These are phyloP conservation scores for Globisporangium splendens DNA, from an alignment of 352 stramenopile species.

Conservation along the genomic window DNA sequence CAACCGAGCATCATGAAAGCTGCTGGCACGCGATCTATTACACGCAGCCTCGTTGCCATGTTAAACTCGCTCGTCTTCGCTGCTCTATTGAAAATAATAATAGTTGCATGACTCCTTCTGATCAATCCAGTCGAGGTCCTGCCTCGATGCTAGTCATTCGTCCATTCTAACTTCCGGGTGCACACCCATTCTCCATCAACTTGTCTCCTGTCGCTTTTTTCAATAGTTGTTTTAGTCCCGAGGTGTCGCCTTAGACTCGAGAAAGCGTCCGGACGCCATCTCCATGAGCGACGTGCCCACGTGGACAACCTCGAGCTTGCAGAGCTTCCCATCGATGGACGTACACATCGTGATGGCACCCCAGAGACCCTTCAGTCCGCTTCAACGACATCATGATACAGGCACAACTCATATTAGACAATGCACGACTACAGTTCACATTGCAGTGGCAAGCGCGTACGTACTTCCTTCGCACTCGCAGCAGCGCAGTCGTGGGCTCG, in stretches of 20 bases:
- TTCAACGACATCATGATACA: conserved; percentile 1
- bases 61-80: too few species aligned
- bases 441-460: not conserved
- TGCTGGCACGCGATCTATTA: too few species aligned
- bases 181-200: too few species aligned
- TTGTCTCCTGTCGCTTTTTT: too few species aligned
- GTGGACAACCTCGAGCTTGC: conserved; percentile 22
- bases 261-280: conserved; percentile 48
- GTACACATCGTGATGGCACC: conserved; percentile 77
- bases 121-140: too few species aligned
- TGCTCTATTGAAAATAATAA: too few species aligned
- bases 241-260: conserved; percentile 12
- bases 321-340: conserved; percentile 41
- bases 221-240: too few species aligned
- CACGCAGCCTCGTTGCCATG: too few species aligned
- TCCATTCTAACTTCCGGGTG: too few species aligned
- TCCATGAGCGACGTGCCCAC: conserved; percentile 38
- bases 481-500: conserved; percentile 49
- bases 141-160: too few species aligned
- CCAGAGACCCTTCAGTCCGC: conserved; percentile 55
- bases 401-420: not conserved
- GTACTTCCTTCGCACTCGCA: conserved; percentile 59
- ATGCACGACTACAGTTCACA: not conserved
- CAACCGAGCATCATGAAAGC: too few species aligned
- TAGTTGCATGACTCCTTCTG: too few species aligned